Percentiles rank a stretch among this genome's conserved stretches.
These are phyloP conservation scores for Trichomonascus vanleenenianus DNA, from an alignment of 805 yeast species.

Conservation along the genomic window DNA sequence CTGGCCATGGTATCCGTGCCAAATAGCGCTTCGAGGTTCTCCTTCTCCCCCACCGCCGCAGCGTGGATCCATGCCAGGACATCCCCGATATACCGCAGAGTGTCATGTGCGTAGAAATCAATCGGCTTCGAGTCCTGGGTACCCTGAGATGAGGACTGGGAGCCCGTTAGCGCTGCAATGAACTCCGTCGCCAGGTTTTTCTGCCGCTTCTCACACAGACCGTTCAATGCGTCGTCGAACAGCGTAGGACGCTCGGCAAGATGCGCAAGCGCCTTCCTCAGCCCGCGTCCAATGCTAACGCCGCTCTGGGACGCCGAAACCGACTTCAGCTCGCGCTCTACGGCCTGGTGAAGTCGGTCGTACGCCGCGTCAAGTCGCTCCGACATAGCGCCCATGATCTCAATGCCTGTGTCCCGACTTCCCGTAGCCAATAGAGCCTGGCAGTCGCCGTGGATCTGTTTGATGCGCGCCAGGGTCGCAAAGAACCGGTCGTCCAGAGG, in stretches of 20 bases:
- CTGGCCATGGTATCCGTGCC: slow-evolving; percentile 26
- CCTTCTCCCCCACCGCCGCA: slow-evolving; percentile 79
- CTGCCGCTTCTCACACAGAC: slow-evolving; percentile 64
- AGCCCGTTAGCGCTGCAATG: slow-evolving; percentile 29
- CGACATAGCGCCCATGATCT: slow-evolving; percentile 53
- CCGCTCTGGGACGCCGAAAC: slow-evolving; percentile 10
- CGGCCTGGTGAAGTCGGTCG: slow-evolving; percentile 42
- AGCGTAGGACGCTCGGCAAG: slow-evolving; percentile 31
- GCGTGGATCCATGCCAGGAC: slow-evolving; percentile 83
- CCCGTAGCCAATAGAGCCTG: slow-evolving; percentile 53
- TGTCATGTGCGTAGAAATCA: slow-evolving; percentile 65
- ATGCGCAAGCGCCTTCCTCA: slow-evolving; percentile 19
- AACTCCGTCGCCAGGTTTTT: slow-evolving; percentile 61
- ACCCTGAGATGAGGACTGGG: slow-evolving; percentile 1
- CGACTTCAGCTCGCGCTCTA: slow-evolving; percentile 25
- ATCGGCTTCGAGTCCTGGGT: slow-evolving; percentile 39
- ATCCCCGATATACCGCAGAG: slow-evolving; percentile 77
- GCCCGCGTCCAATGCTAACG: slow-evolving; percentile 14
- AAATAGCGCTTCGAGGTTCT: slow-evolving; percentile 59
- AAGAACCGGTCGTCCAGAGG: slow-evolving; percentile 44
- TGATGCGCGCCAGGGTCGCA: slow-evolving; percentile 49
- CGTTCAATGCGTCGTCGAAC: slow-evolving; percentile 52
- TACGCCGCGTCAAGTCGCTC: slow-evolving; percentile 45
- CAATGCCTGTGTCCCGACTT: slow-evolving; percentile 49
- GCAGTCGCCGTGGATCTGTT: slow-evolving; percentile 57